Percentiles rank a stretch among this genome's conserved stretches.
These are phyloP conservation scores for Phytophthora pini DNA, from an alignment of 352 stramenopile species.

Conservation along the genomic window DNA sequence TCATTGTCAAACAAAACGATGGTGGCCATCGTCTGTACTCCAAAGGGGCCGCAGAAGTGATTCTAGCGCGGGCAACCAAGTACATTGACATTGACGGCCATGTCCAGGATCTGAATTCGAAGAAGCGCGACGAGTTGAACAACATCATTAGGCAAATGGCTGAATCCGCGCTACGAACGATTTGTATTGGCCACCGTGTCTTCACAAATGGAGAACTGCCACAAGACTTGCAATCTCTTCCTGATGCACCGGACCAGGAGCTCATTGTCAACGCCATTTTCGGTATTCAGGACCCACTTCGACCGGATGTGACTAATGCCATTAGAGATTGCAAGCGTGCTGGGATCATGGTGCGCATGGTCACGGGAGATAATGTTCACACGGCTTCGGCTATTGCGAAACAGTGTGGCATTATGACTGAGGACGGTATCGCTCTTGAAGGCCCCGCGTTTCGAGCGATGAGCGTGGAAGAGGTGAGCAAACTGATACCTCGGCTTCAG, in stretches of 20 bases:
- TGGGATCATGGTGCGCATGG: constrained; percentile 99
- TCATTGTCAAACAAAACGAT: constrained; percentile 52
- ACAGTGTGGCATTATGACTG: constrained; percentile 96
- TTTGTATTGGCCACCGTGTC: constrained; percentile 89
- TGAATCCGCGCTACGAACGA: constrained; percentile 81
- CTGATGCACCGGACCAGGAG: constrained; percentile 72
- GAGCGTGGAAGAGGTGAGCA: constrained; percentile 58
- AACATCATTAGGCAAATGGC: constrained; percentile 82
- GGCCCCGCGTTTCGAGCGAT: constrained; percentile 93
- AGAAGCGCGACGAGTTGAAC: constrained; percentile 76
- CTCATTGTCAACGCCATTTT: constrained; percentile 92
- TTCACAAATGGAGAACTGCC: constrained; percentile 62
- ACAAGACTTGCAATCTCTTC: constrained; percentile 60
- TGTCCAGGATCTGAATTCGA: constrained; percentile 58
- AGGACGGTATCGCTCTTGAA: constrained; percentile 90
- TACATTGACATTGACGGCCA: constrained; percentile 70
- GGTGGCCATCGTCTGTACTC: constrained; percentile 59
- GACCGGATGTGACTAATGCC: constrained; percentile 93
- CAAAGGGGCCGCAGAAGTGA: constrained; percentile 82
- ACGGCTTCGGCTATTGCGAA: constrained; percentile 97
- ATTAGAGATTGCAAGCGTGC: constrained; percentile 95
- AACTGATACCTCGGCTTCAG: constrained; percentile 75
- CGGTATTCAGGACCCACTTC: constrained; percentile 97
- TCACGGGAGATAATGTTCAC: constrained; percentile 99
- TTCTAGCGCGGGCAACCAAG: constrained; percentile 63